Base-by-base conservation (phyloP, 176 grass and related monocot species). In the Musa acuminata region DNA sequence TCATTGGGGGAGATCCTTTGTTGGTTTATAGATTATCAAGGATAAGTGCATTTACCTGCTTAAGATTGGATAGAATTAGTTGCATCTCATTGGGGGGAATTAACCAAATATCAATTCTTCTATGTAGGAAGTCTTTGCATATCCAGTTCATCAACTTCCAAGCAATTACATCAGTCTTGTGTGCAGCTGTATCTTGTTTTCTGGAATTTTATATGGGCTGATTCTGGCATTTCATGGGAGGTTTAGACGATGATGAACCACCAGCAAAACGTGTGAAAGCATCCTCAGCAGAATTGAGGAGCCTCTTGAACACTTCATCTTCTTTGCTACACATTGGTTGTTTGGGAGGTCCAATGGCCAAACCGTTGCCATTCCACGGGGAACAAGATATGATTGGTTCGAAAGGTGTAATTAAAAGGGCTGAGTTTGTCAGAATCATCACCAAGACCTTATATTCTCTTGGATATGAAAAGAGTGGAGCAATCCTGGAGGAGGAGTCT, bases 201-300 rank as follows among this genome's bases (percentile, higher is more conserved):
- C 64, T 77, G 1, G 82, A 82, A 75, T 84, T 43, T 43, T 43
- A 82, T 86, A 92, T 96, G 89, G 89, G 79, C 81, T 96, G 87
- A 96, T 80, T 81, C 71, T 86, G 77, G 67, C 84, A 92, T 92
- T 96, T 92, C 87, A 96, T 96, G 89, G 87, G 87, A 96, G 89
- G 93, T 86, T 68, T 92, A 86, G 87, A 86, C 68, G 93, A 90
- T 52, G 87, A 96, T 81, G 89, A 96, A 80, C 93, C 89, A 80
- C 87, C 89, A 58, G 80, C 93, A 72, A 96, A 96, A 88, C 81
- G 89, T 64, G 84, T 88, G 74, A 96, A 88, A 90, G 71, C 92
- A 80, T 87, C 84, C 60, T 84, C 85, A 74, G 71, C 84, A 92
- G 87, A 90, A 77, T 86, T 84, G 11, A 63, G 73, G 73, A 82